Evolutionary conservation across 108 stramenopile species (phyloP).

Genomic region (Cyclotella choctawhatcheeana): DNA sequence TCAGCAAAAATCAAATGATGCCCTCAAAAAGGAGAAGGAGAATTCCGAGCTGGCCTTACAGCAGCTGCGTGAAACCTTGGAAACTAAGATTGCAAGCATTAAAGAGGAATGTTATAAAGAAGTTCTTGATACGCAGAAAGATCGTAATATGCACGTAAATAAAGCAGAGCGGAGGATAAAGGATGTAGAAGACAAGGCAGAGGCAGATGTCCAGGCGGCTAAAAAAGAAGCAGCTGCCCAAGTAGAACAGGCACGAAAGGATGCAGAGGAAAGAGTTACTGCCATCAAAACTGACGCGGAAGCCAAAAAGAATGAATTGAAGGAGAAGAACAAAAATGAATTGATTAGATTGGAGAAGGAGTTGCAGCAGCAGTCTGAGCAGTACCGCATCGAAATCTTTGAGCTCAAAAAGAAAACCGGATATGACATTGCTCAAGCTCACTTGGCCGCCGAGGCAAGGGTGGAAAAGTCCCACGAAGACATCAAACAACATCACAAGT

Average conservation of each 20-base stretch:
- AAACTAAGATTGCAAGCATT: slow-evolving; percentile 26
- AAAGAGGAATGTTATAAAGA: slow-evolving; percentile 18
- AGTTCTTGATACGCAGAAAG: not conserved
- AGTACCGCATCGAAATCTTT: no score
- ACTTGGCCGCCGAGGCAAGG: no score
- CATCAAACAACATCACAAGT: no score
- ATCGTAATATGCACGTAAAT: not conserved
- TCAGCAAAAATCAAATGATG: slow-evolving; percentile 14
- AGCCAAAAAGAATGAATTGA: not conserved
- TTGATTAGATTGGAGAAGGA: slow-evolving; percentile 16
- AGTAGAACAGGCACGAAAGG: slow-evolving; percentile 1
- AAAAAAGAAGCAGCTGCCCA: not conserved
- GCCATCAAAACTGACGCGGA: not conserved
- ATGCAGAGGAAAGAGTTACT: slow-evolving; percentile 6
- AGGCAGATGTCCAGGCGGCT: slow-evolving; percentile 12
- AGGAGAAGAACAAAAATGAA: slow-evolving; percentile 10
- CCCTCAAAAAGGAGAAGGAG: slow-evolving; percentile 23
- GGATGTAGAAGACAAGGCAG: slow-evolving; percentile 18
- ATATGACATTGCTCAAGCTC: no score
- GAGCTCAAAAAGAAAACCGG: no score
- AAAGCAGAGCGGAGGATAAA: slow-evolving; percentile 20
- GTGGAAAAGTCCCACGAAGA: no score
- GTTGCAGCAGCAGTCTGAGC: no score
- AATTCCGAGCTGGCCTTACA: slow-evolving; percentile 27
- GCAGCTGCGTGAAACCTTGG: slow-evolving; percentile 24